Evolutionary conservation across 2,329 filamentous ascomycete species (phyloP), one percentile per base, ranked within the genome.

Genomic region (Colletotrichum echinochloae): DNA sequence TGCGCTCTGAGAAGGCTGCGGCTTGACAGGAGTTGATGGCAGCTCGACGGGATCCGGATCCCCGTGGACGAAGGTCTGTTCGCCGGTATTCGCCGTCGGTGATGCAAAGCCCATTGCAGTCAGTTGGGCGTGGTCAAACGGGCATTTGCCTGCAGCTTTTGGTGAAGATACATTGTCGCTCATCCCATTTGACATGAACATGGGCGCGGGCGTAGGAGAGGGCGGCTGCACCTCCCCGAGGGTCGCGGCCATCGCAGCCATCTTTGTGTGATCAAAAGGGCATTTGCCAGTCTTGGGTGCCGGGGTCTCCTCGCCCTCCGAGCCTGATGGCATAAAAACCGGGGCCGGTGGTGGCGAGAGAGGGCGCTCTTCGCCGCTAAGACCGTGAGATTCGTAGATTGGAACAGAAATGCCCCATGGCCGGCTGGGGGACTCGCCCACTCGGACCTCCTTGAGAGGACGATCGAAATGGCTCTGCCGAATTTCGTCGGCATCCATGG

Each of bases 361-460:
- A 3, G 86, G 86, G 56, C 84, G 82, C 26, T 79, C 78, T 18
- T 78, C 77, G 16, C 78, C 76, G 12, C 80, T 81, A 35, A 80
- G 75, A 5, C 78, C 79, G 26, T 79, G 76, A 7, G 78, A 73
- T 60, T 87, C 83, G 72, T 87, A 84, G 46, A 89, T 80, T 3
- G 95, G 95, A 0, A 98, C 91, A 6, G 90, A 89, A 62, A 98
- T 97, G 7, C 95, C 95, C 95, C 95, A 98, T 18, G 95, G 95
- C 54, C 95, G 88, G 79, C 93, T 97, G 6, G 95, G 95, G 18
- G 94, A 97, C 81, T 98, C 95, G 52, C 95, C 95, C 28, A 98
- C 90, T n/a, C 95, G 88, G 12, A 98, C 89, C 75, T 98, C 95
- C 77, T 95, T 94, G 62, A 98, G 80, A 0, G 93, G 91, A 54